Base-by-base conservation (phyloP, 768 basidiomycete species). In the Hericium alpestre region DNA sequence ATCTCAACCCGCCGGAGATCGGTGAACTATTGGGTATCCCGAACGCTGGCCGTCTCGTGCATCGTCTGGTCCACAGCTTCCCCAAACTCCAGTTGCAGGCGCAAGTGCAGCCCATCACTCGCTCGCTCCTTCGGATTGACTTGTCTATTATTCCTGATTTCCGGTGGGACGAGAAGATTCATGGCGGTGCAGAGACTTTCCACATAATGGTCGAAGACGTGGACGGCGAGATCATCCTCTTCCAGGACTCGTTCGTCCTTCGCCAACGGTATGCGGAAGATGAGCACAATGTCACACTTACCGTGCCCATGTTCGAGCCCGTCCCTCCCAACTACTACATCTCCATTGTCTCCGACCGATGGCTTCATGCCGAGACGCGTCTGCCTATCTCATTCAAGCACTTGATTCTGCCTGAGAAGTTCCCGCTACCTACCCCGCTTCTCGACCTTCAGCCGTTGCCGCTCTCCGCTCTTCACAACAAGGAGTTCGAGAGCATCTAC, bases 261-360 rank as follows among this genome's bases (percentile, higher is more conserved):
- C 87, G 91, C 3, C 89, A 96, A 65, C 84, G 86, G 2, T 97
- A 94, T 61, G 88, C 90, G 1, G 89, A 90, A 63, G 89, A 92
- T 58, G 94, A 97, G 63, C 96, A 98, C 71, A 93, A 83, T 61
- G 83, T 99, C 52, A 93, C 93, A 0, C 79, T 99, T 60, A 96
- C 91, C 0, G 91, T 97, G 1, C 93, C 93, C 0, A 95, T 99
- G 82, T 91, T 87, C 64, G 95, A 98, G 65, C 95, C 96, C 0
- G 87, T 96, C 13, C 95, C 96, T 18, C 96, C 96, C 1, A 98
- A 98, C 69, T 98, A 98, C 74, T 98, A 92, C 70, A 93, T 99
- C 66, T 92, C 90, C 7, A 75, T 98, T 56, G 81, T 95, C 59
- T 95, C 94, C 3, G 95, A 99, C 67, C 82, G 91, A 38, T 99